Percentiles rank a stretch among this genome's conserved stretches.
Conservation (phyloP, 305 asterid genomes). For the Fraxinus paxiana region DNA sequence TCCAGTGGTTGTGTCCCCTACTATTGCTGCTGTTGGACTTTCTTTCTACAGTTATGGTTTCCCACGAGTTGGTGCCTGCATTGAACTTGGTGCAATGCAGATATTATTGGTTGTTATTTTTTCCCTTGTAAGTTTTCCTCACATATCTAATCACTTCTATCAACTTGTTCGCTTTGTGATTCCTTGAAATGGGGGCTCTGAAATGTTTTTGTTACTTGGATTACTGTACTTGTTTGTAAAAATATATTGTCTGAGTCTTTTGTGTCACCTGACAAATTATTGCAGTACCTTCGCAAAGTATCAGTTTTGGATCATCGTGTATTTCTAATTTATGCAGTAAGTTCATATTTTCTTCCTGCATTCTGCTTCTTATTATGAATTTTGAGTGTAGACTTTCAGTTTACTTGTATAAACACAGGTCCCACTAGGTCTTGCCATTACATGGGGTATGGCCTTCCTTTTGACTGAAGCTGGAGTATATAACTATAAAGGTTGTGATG, state of each 20-base stretch:
- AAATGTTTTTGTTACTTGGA: slow-evolving; percentile 1
- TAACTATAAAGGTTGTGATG: slow-evolving; percentile 76
- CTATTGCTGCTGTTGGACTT: slow-evolving; percentile 96
- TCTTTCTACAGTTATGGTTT: slow-evolving; percentile 93
- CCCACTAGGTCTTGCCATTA: slow-evolving; percentile 75
- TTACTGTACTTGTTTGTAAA: neutral
- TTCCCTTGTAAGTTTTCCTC: slow-evolving; percentile 70
- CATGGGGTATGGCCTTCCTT: slow-evolving; percentile 82
- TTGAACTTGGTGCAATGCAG: slow-evolving; percentile 86
- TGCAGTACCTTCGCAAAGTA: slow-evolving; percentile 95
- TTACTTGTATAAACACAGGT: slow-evolving; percentile 48
- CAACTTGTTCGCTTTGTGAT: neutral
- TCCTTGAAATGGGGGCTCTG: neutral
- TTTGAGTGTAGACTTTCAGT: neutral
- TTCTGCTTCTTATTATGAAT: neutral
- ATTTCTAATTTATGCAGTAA: slow-evolving; percentile 83
- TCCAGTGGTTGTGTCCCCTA: slow-evolving; percentile 94
- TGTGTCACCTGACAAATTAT: slow-evolving; percentile 11
- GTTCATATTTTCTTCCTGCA: slow-evolving; percentile 13
- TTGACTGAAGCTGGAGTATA: slow-evolving; percentile 77
- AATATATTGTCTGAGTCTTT: neutral
- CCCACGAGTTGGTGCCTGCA: slow-evolving; percentile 82
- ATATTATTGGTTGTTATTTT: slow-evolving; percentile 72
- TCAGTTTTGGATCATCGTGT: slow-evolving; percentile 87
- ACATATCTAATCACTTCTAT: neutral